Evolutionary conservation across 2,329 filamentous ascomycete genomes (phyloP).

Genomic region (Xenoacremonium recifei): DNA sequence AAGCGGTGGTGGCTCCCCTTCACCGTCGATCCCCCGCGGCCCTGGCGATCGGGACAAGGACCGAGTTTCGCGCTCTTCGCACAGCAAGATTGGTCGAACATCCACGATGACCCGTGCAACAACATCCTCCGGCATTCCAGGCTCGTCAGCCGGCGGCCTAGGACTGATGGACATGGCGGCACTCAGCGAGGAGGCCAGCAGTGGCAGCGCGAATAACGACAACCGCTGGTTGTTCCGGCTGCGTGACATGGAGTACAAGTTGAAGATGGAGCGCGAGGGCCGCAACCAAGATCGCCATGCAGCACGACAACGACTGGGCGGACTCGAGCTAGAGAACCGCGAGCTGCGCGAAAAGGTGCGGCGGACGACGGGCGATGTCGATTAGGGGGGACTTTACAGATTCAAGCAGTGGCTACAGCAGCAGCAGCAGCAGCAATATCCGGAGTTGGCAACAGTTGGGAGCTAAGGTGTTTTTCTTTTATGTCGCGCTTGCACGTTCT

Average conservation of each 20-base stretch:
- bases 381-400: constrained; percentile 14
- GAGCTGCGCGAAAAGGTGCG: constrained; percentile 64
- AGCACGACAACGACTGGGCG: constrained; percentile 75
- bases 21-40: constrained; percentile 53
- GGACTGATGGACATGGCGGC: constrained; percentile 29
- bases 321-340: constrained; percentile 71
- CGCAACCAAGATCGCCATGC: constrained; percentile 80
- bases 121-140: constrained; percentile 27
- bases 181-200: constrained; percentile 20
- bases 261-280: constrained; percentile 88
- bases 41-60: constrained; percentile 46
- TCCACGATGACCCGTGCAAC: constrained; percentile 32
- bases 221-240: constrained; percentile 83
- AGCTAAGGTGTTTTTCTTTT: constrained; percentile 24
- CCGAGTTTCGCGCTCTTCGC: constrained; percentile 30
- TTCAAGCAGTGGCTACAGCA: too few relatives aligned
- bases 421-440: too few relatives aligned
- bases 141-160: constrained; percentile 20
- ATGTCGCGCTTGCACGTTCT: too few relatives aligned
- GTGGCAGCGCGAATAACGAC: constrained; percentile 43
- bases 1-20: constrained; percentile 45
- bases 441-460: constrained; percentile 16
- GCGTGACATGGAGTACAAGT: constrained; percentile 80
- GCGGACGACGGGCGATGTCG: constrained; percentile 26
- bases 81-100: constrained; percentile 27